phyloP scores from a whole-genome alignment of 2,329 filamentous ascomycete genomes.

The Parastagonospora nodorum region DNA sequence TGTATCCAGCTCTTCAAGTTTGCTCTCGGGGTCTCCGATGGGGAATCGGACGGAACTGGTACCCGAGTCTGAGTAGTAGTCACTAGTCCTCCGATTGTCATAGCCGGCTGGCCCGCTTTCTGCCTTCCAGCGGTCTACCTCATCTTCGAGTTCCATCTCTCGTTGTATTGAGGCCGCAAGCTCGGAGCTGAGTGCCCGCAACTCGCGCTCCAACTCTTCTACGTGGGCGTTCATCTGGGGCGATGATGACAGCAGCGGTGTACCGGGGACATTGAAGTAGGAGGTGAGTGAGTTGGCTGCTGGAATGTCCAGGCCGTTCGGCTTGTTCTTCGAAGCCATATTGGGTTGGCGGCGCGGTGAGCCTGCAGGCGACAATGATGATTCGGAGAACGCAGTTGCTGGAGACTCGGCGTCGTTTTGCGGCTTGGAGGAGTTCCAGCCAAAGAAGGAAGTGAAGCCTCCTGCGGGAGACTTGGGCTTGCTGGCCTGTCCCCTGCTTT shows the following conservation, averaged over 20 bases:
- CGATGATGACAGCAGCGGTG: conserved; percentile 51
- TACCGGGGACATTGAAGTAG: conserved; percentile 55
- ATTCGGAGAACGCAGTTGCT: conserved; percentile 67
- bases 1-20: conserved; percentile 76
- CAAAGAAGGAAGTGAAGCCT: conserved; percentile 69
- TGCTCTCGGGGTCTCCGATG: conserved; percentile 62
- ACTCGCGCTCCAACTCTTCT: conserved; percentile 90
- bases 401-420: conserved; percentile 63
- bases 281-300: conserved; percentile 54
- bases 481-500: conserved; percentile 30
- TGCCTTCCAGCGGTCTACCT: conserved; percentile 85
- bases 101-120: conserved; percentile 67
- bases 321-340: conserved; percentile 42
- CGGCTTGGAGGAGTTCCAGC: conserved; percentile 64
- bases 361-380: conserved; percentile 62
- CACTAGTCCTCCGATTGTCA: conserved; percentile 80
- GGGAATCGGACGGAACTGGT: conserved; percentile 81
- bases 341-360: conserved; percentile 52
- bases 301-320: conserved; percentile 57
- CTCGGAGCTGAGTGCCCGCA: conserved; percentile 91
- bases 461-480: conserved; percentile 53
- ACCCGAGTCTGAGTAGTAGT: conserved; percentile 97
- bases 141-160: conserved; percentile 95
- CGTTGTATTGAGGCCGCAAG: conserved; percentile 89
- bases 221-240: conserved; percentile 63